phyloP scores from a whole-genome alignment of 331 rosid genomes.

The Telfairia occidentalis region DNA sequence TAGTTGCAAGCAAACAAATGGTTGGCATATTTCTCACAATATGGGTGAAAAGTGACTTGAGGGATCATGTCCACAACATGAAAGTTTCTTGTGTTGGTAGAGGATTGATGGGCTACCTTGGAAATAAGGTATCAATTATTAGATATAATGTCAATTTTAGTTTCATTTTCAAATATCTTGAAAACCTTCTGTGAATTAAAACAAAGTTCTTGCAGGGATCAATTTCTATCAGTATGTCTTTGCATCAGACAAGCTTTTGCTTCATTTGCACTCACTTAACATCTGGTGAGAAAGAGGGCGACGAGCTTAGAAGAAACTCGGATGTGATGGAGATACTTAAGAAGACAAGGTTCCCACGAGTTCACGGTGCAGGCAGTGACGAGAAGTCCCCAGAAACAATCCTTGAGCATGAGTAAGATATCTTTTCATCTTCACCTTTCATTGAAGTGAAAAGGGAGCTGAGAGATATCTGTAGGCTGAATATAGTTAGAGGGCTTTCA shows the following conservation, averaged over 20 bases:
- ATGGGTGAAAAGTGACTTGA: conserved; percentile 86
- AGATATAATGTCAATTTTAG: not conserved
- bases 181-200: not conserved
- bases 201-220: conserved; percentile 61
- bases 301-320: conserved; percentile 85
- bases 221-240: conserved; percentile 89
- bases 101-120: conserved; percentile 98
- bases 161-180: not conserved
- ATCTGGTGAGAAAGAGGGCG: conserved; percentile 97
- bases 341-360: conserved; percentile 90
- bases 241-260: conserved; percentile 92
- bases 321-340: conserved; percentile 94
- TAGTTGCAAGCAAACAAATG: conserved; percentile 98
- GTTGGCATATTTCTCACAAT: conserved; percentile 93
- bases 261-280: conserved; percentile 90
- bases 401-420: conserved; percentile 88
- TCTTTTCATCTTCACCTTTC: conserved; percentile 7
- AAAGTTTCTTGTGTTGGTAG: conserved; percentile 93
- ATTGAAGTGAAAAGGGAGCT: not conserved
- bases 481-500: not conserved
- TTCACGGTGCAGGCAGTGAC: conserved; percentile 41
- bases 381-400: conserved; percentile 93
- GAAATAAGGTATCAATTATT: conserved; percentile 65
- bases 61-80: conserved; percentile 84
- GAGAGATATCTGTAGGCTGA: not conserved